Evolutionary conservation across 2,329 filamentous ascomycete genomes (phyloP), one percentile per base, ranked within the genome.

Genomic region (Tympanopsis confertula): DNA sequence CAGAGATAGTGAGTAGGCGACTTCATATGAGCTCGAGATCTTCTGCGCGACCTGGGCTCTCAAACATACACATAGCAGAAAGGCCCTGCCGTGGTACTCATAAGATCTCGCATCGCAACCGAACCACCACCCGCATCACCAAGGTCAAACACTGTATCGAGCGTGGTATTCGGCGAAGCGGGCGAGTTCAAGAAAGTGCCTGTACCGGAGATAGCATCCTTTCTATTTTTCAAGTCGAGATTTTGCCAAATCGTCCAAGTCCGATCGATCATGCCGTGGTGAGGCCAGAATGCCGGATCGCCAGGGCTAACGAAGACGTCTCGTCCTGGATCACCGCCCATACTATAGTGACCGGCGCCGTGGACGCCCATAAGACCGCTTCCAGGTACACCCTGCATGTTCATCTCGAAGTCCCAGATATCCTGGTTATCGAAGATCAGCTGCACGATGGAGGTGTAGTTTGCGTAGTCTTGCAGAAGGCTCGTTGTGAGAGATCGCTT

Each of bases 241-340:
- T 63, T 65, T 50, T 68, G 64, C 64, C 65, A 69, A 44, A 68
- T 61, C 48, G 61, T 67, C 49, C 63, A 66, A 35, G 63, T 52
- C 12, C 65, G 54, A 42, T 69, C 65, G 38, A 69, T 58, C 44
- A 63, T 55, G 0, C 51, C 61, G 39, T 68, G 65, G 42, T 69
- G 64, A 5, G 65, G 46, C 41, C 56, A 67, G 49, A 68, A 68
- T 2, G 49, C 60, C 2, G 65, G 65, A 40, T 68, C 65, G 4
- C 59, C 53, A 1, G 65, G 57, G 7, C 61, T 62, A 33, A 61
- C 55, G 42, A 58, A 59, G 43, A 63, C 54, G 42, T 68, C 66
- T 33, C 58, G 53, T 17, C 63, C 63, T 13, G 65, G 65, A 45
- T 68, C 65, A 29, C 66, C 67, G 12, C 58, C 62, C 13, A 61